Percentiles rank a stretch among this genome's conserved stretches.
Conservation (phyloP, 2,329 filamentous ascomycete genomes). For the Aspergillus intermedius region DNA sequence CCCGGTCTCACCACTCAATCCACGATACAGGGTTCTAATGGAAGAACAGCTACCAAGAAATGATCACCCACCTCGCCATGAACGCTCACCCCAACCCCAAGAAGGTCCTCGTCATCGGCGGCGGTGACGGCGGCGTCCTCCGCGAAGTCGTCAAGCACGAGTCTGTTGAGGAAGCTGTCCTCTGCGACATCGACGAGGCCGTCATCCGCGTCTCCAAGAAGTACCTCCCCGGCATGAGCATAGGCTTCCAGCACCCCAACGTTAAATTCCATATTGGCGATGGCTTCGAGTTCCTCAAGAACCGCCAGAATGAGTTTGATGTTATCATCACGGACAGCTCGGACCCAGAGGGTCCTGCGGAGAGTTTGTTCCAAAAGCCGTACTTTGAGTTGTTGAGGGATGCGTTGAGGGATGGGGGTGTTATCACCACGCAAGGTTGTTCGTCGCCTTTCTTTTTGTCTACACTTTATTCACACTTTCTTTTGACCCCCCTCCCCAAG, state of each 20-base stretch:
- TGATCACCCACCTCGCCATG: slow-evolving; percentile 98
- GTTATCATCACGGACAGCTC: slow-evolving; percentile 99
- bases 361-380: slow-evolving; percentile 98
- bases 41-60: slow-evolving; percentile 75
- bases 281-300: slow-evolving; percentile 96
- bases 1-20: not conserved
- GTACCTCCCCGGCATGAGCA: slow-evolving; percentile 90
- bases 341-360: slow-evolving; percentile 92
- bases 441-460: slow-evolving; percentile 60
- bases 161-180: slow-evolving; percentile 86
- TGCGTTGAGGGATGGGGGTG: slow-evolving; percentile 87
- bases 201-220: slow-evolving; percentile 98
- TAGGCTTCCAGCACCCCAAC: slow-evolving; percentile 89
- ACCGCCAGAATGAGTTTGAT: slow-evolving; percentile 96
- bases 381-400: slow-evolving; percentile 85
- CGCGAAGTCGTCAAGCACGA: slow-evolving; percentile 99
- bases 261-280: slow-evolving; percentile 89
- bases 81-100: slow-evolving; percentile 97
- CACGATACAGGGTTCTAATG: not conserved
- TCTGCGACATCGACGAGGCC: slow-evolving; percentile 98
- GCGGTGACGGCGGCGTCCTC: slow-evolving; percentile 93
- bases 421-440: slow-evolving; percentile 99
- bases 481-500: not conserved
- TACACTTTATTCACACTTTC: slow-evolving; percentile 8
- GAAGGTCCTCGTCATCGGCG: slow-evolving; percentile 96